Evolutionary conservation across 257 asterid species (phyloP), one percentile per base, ranked within the genome.

Genomic region (Misopates orontium): DNA sequence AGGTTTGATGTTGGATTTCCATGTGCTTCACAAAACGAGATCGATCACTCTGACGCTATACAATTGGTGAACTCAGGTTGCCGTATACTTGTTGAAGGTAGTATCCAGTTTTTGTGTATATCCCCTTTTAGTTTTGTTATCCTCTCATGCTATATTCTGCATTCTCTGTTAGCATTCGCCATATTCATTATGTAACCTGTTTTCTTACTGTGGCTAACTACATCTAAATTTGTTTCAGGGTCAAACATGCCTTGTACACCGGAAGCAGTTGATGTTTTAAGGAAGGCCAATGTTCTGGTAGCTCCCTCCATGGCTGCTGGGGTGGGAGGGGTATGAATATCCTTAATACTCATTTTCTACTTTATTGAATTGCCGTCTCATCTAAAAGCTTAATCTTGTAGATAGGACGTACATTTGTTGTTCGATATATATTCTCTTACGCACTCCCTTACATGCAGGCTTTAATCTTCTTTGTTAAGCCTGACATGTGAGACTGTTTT

Each of bases 221-320:
- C 19, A 22, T 57, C 63, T 17, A 16, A 12, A 40, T 68, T 61
- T 31, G 5, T 68, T 66, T 73, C 62, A 93, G 99, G 97, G 32
- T 93, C 99, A 53, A 93, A 83, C 78, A 93, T 93, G 99, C 99
- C 99, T 17, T 90, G 96, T 69, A 83, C 92, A 24, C 89, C 96
- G 24, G 99, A 87, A 71, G 99, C 99, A 51, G 90, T 84, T 67
- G 99, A 93, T 64, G 81, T 93, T 59, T 71, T 93, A 69, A 83
- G 95, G 67, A 90, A 90, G 84, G 95, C 90, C 39, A 86, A 81
- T 75, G 87, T 93, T 69, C 78, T 87, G 39, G 89, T 90, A 64
- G 97, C 99, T 67, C 96, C 99, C 56, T 87, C 97, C 54, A 83
- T 90, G 84, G 95, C 97, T 75, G 92, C 96, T 66, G 99, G 97